A percentile compares a stretch with the other conserved stretches of the same genome.
Evolutionary conservation across 305 asterid species (phyloP).

Genomic region (Fraxinus ornus): DNA sequence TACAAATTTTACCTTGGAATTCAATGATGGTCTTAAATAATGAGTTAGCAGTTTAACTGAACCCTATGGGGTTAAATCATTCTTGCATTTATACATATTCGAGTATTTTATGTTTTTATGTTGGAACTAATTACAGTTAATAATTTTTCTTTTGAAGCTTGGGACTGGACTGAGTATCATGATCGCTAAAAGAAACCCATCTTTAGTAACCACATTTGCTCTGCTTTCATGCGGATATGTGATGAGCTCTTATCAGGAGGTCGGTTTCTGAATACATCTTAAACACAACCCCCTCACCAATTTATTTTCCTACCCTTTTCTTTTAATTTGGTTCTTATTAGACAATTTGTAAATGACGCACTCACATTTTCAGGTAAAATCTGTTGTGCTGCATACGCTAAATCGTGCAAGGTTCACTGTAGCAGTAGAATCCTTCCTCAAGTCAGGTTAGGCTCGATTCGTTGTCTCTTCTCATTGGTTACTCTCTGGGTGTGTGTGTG

Average conservation of each 20-base stretch:
- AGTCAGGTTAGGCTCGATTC: conserved; percentile 54
- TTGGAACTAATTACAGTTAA: conserved; percentile 29
- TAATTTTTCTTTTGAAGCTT: conserved; percentile 57
- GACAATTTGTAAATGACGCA: neutral
- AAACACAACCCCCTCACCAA: neutral
- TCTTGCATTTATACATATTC: conserved; percentile 18
- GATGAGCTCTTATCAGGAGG: conserved; percentile 96
- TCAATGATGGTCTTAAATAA: neutral
- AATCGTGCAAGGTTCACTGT: conserved; percentile 93
- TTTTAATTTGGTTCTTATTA: neutral
- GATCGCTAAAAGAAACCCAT: conserved; percentile 88
- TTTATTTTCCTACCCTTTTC: neutral
- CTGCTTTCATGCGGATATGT: conserved; percentile 88
- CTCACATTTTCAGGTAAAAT: conserved; percentile 65
- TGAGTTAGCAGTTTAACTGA: conserved; percentile 1
- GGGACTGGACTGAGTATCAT: conserved; percentile 95
- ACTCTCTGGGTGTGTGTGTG: neutral
- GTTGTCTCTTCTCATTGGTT: neutral
- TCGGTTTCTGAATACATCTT: conserved; percentile 31
- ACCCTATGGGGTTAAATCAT: neutral
- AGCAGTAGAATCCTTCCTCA: conserved; percentile 90
- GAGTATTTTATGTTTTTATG: conserved; percentile 3
- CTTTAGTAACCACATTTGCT: conserved; percentile 73
- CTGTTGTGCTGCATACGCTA: conserved; percentile 83
- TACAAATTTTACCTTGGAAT: neutral